Base-by-base conservation (phyloP, 768 basidiomycete species). In the Rubroboletus satanas region DNA sequence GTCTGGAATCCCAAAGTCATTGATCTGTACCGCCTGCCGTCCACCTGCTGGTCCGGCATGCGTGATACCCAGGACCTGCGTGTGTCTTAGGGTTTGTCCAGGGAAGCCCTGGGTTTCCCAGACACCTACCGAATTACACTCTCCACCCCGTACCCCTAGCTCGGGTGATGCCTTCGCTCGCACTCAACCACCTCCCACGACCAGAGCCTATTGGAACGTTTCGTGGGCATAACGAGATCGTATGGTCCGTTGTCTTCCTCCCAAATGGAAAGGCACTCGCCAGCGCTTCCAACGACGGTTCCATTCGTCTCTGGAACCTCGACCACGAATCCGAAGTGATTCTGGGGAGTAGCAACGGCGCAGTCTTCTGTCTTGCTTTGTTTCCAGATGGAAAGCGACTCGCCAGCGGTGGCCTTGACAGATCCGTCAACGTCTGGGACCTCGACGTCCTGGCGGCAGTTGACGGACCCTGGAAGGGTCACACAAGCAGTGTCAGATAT, bases 21-120 rank as follows among this genome's bases (percentile, higher is more conserved):
- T 69, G 67, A 67, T 67, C 62, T 69, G 62, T 54, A 60, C 64
- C 67, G 49, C 66, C 59, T 67, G 64, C 65, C 67, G 65, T 67
- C 59, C 66, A 43, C 66, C 66, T 67, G 66, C 62, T 55, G 66
- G 67, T 66, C 60, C 66, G 55, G 64, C 66, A 64, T 67, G 67
- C 55, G 64, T 62, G 62, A 56, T 52, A 64, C 54, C 60, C 59
- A 66, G 59, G 67, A 67, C 64, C 61, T 55, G 57, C 58, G 56
- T 67, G 45, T 53, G 66, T 59, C 67, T 57, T 67, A 69, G 67
- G 66, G 66, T 66, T 66, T 53, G 61, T 63, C 58, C 64, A 58
- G 51, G 51, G 56, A 18, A 56, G 69, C 66, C 65, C 62, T 64
- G 56, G 54, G 53, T 62, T 54, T 54, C 57, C 42, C 56, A 62